Evolutionary conservation across 805 yeast genomes (phyloP).

Genomic region (Myxozyma vanderwaltii): DNA sequence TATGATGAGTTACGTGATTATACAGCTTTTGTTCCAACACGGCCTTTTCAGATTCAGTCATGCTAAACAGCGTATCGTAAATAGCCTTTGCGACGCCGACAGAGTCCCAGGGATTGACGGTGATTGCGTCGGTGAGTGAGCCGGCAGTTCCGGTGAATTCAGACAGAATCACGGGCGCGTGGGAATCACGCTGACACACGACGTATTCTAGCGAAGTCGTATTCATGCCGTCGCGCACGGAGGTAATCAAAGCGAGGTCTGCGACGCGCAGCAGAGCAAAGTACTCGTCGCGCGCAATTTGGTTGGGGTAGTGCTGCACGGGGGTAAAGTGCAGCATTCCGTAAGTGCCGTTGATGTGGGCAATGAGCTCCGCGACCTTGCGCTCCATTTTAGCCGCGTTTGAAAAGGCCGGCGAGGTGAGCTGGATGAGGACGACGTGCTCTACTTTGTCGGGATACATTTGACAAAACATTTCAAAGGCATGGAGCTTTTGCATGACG

Average conservation of each 20-base stretch:
- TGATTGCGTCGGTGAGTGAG: conserved; percentile 49
- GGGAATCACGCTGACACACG: conserved; percentile 71
- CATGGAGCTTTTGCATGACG: conserved; percentile 87
- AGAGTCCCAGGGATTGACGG: conserved; percentile 96
- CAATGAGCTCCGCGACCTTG: conserved; percentile 79
- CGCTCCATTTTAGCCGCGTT: conserved; percentile 67
- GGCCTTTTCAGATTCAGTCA: conserved; percentile 53
- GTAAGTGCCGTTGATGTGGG: conserved; percentile 78
- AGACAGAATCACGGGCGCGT: conserved; percentile 79
- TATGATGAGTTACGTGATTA: conserved; percentile 63
- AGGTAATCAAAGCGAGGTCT: conserved; percentile 83
- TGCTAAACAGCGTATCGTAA: conserved; percentile 58
- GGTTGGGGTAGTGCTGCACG: conserved; percentile 88
- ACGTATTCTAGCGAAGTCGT: conserved; percentile 93
- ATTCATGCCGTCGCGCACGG: conserved; percentile 94
- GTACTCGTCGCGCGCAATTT: conserved; percentile 85
- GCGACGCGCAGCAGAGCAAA: conserved; percentile 85
- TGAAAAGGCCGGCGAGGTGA: conserved; percentile 75
- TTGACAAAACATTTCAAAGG: conserved; percentile 82
- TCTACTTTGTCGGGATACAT: conserved; percentile 92
- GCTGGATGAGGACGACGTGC: conserved; percentile 86
- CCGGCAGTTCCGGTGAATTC: conserved; percentile 91
- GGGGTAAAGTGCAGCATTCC: conserved; percentile 85
- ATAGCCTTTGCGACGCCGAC: conserved; percentile 89
- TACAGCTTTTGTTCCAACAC: conserved; percentile 58